These are phyloP conservation scores for Porogramme epimiltina DNA, from an alignment of 1,284 basidiomycete species.

Conservation along the genomic window DNA sequence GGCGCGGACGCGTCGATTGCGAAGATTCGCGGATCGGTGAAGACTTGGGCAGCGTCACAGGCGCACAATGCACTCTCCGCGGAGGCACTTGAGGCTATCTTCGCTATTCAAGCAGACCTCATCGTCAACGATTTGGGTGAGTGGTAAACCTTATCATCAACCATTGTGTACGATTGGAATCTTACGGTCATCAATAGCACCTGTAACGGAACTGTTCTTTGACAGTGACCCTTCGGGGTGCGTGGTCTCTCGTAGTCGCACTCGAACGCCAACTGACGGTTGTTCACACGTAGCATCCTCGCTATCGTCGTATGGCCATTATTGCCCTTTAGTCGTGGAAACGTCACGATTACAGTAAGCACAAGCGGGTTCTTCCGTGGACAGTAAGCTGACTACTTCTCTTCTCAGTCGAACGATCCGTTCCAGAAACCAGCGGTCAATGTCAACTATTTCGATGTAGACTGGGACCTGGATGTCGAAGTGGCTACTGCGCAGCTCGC, in stretches of 20 bases:
- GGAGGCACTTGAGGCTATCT: constrained; percentile 43
- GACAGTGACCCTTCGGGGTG: constrained; percentile 10
- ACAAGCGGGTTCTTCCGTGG: too few relatives aligned
- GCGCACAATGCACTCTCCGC: constrained; percentile 38
- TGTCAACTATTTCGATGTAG: constrained; percentile 52
- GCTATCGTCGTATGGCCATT: constrained; percentile 55
- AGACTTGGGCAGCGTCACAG: constrained; percentile 44
- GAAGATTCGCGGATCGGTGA: constrained; percentile 37
- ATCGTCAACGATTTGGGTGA: constrained; percentile 46
- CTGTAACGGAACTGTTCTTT: constrained; percentile 42
- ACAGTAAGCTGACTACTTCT: too few relatives aligned
- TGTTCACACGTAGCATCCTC: constrained; percentile 26
- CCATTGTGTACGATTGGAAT: constrained; percentile 24
- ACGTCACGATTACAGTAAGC: constrained; percentile 46
- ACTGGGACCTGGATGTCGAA: constrained; percentile 51
- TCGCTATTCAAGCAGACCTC: constrained; percentile 42
- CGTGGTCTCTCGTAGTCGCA: not conserved
- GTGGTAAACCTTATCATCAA: too few relatives aligned
- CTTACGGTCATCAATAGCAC: constrained; percentile 35
- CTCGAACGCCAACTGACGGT: not conserved
- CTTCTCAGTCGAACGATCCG: constrained; percentile 42
- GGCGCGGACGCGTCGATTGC: constrained; percentile 34
- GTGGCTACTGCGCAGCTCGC: constrained; percentile 47
- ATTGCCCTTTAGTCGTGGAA: constrained; percentile 55
- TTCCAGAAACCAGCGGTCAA: constrained; percentile 46